Evolutionary conservation across 257 asterid genomes (phyloP).

Genomic region (Solanum clarkiae): DNA sequence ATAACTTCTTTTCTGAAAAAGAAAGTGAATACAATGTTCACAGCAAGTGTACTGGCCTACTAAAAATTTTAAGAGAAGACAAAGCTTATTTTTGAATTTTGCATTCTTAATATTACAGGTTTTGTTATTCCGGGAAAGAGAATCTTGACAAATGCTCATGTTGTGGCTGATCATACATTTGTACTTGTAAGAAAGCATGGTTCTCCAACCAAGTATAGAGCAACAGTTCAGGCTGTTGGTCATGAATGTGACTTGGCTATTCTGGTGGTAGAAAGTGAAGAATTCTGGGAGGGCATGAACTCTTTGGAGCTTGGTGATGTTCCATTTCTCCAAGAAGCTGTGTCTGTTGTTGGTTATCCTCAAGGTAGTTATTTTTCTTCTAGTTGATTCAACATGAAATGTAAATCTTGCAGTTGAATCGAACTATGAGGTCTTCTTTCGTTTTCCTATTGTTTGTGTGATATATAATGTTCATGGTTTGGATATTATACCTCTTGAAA

Average conservation of each 20-base stretch:
- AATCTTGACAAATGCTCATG: constrained; percentile 94
- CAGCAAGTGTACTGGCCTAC: not conserved
- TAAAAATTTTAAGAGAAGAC: not conserved
- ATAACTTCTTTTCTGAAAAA: not conserved
- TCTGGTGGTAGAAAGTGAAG: constrained; percentile 65
- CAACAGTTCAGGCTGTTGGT: constrained; percentile 80
- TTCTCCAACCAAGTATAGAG: constrained; percentile 79
- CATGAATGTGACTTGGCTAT: constrained; percentile 98
- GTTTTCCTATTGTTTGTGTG: not conserved
- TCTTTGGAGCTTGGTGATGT: constrained; percentile 76
- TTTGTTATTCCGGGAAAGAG: constrained; percentile 74
- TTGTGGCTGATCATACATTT: constrained; percentile 95
- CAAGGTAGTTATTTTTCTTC: constrained; percentile 49
- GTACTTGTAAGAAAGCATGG: constrained; percentile 95
- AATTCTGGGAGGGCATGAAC: constrained; percentile 86
- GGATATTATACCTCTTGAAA: not conserved
- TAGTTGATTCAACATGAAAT: not conserved
- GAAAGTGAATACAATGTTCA: not conserved
- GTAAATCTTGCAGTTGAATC: not conserved
- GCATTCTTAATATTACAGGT: constrained; percentile 26
- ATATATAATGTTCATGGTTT: not conserved
- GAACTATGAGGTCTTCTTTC: not conserved
- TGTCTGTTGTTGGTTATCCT: constrained; percentile 95
- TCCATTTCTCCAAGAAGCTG: constrained; percentile 97
- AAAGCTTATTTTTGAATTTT: not conserved